Percentiles rank a stretch among this genome's conserved stretches.
phyloP scores from a whole-genome alignment of 1,284 basidiomycete genomes.

The Pascua sp. region DNA sequence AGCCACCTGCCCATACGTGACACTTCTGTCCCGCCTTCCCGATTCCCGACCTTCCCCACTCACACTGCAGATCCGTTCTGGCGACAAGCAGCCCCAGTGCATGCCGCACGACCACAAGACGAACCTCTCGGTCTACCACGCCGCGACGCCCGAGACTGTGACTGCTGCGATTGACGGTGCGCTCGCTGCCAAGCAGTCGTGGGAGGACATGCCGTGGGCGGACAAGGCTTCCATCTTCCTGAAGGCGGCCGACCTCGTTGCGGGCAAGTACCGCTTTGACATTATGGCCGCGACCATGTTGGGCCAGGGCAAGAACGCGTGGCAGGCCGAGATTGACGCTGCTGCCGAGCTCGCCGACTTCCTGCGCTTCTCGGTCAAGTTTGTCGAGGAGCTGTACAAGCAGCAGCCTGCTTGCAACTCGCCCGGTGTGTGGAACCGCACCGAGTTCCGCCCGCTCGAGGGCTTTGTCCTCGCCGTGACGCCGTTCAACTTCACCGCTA shows the following conservation, averaged over 20 bases:
- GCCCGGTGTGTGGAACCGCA: conserved; percentile 89
- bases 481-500: conserved; percentile 98
- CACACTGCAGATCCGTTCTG: conserved; percentile 69
- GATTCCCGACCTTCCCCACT: not conserved
- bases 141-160: conserved; percentile 76
- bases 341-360: conserved; percentile 96
- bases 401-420: conserved; percentile 87
- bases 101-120: conserved; percentile 79
- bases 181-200: conserved; percentile 76
- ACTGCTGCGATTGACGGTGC: conserved; percentile 81
- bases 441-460: conserved; percentile 93
- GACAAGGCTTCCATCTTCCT: conserved; percentile 97
- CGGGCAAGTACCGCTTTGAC: conserved; percentile 90
- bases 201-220: conserved; percentile 93
- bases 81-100: conserved; percentile 71
- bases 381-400: conserved; percentile 88
- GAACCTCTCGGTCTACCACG: conserved; percentile 81
- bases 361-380: conserved; percentile 94
- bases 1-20: too few species aligned
- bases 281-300: conserved; percentile 96
- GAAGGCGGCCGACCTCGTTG: conserved; percentile 90
- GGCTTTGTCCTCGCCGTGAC: conserved; percentile 97
- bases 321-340: conserved; percentile 99
- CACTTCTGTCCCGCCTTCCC: too few species aligned
- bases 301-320: conserved; percentile 97